Evolutionary conservation across 192 early-diverging fungal genomes (phyloP), one percentile per base, ranked within the genome.

Genomic region (Coemansia reversa): DNA sequence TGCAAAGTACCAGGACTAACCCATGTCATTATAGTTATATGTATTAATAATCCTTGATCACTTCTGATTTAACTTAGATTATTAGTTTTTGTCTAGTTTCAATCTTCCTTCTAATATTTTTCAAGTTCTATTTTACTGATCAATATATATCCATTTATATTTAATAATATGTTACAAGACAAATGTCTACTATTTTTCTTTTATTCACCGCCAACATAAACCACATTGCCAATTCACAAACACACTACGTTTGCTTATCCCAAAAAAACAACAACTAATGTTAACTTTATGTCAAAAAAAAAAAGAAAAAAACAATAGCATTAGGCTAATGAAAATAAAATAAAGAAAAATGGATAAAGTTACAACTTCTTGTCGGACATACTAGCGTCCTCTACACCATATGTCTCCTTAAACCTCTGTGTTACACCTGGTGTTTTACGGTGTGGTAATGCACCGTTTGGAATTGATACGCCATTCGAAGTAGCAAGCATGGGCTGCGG

Each of bases 331-430:
- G 18, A 33, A 58, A 39, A 24, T 22, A 45, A 8, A 14, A 62
- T n/a, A 19, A 30, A 62, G 49, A 53, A 29, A 63, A n/a, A 16
- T 35, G 60, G 39, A 39, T 22, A 8, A 6, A 4, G 33, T 48
- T 60, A 74, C 25, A 74, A 51, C 9, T 74, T 66, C 72, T 68
- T 68, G 29, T 56, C 50, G 27, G 66, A 58, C 2, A 66, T 61
- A 29, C 67, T 74, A 30, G 52, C 35, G 35, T 74, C 65, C 39
- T 74, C 65, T 12, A 74, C 62, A 23, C 52, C 50, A 28, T 35
- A 68, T 18, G 62, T 61, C 6, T 54, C 51, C 25, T 48, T 59
- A 56, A 65, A 74, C 11, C 72, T 62, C 27, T 67, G 66, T 6
- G 63, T 27, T 33, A 20, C 55, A 24, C 45, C 49, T 14, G 39